phyloP scores from a whole-genome alignment of 768 basidiomycete genomes.

The Fomitopsis pulvina region DNA sequence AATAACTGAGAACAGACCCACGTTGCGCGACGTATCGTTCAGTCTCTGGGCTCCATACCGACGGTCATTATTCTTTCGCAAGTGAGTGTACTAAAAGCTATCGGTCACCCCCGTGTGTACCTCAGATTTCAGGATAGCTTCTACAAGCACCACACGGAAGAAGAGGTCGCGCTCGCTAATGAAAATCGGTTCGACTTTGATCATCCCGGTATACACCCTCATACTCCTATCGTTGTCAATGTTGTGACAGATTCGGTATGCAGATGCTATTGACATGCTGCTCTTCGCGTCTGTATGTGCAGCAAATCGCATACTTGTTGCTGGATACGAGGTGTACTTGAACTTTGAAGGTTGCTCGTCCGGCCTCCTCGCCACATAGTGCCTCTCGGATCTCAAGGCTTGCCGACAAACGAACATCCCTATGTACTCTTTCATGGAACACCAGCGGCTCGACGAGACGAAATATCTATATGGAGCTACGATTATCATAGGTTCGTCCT shows the following conservation, averaged over 20 bases:
- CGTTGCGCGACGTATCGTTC: conserved; percentile 78
- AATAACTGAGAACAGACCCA: conserved; percentile 50
- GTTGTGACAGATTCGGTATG: background rate
- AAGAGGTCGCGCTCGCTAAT: conserved; percentile 81
- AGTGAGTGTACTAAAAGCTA: conserved; percentile 39
- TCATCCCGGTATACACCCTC: conserved; percentile 44
- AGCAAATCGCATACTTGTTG: background rate
- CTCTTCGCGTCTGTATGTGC: conserved; percentile 68
- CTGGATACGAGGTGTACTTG: background rate
- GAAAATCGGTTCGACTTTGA: conserved; percentile 81
- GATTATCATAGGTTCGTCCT: conserved; percentile 70
- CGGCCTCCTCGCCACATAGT: conserved; percentile 37
- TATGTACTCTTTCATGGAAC: conserved; percentile 88
- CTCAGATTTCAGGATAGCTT: conserved; percentile 70
- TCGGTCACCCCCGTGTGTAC: too few relatives aligned
- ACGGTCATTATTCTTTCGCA: conserved; percentile 90
- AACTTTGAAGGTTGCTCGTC: background rate
- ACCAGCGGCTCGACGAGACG: conserved; percentile 72
- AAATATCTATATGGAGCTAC: conserved; percentile 92
- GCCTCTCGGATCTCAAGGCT: conserved; percentile 77
- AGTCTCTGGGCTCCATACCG: conserved; percentile 75
- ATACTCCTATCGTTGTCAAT: background rate
- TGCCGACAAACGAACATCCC: conserved; percentile 86
- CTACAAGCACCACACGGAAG: conserved; percentile 74
- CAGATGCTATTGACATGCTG: conserved; percentile 82